A percentile compares a stretch with the other conserved stretches of the same genome.
These are phyloP conservation scores for Trametes sp. DNA, from an alignment of 1,284 basidiomycete genomes.

Conservation along the genomic window DNA sequence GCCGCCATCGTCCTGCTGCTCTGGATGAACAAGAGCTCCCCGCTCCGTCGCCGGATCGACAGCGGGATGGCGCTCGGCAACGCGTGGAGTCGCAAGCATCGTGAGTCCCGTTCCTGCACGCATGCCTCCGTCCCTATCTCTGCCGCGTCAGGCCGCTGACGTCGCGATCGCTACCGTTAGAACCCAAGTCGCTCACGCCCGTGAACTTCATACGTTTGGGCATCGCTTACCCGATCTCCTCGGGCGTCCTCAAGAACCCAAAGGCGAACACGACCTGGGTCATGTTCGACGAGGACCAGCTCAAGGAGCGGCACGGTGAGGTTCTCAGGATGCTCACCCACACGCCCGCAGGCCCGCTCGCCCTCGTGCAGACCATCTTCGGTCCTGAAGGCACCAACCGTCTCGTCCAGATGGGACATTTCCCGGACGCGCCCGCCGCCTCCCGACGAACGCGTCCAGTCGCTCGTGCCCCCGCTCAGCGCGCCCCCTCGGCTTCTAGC, in stretches of 20 bases:
- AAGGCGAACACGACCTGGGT: neutral
- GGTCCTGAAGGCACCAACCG: neutral
- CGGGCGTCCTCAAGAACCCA: neutral
- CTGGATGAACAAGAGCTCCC: too few relatives aligned
- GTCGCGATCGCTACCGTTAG: neutral
- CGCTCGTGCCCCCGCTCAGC: neutral
- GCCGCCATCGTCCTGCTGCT: neutral
- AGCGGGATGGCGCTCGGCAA: neutral
- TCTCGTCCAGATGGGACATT: neutral
- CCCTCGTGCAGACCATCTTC: constrained; percentile 1
- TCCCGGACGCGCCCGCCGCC: neutral
- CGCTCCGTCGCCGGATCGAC: neutral
- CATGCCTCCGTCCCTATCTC: too few relatives aligned
- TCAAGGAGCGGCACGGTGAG: neutral
- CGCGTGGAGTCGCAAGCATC: neutral
- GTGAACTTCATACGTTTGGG: constrained; percentile 13
- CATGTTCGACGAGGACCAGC: neutral
- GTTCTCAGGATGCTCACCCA: neutral
- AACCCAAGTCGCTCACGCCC: neutral
- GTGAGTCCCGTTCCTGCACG: neutral
- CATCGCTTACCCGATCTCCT: neutral
- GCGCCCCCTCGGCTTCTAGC: too few relatives aligned
- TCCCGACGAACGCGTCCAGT: too few relatives aligned
- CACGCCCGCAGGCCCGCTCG: neutral
- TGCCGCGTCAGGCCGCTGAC: too few relatives aligned